Base-by-base conservation (phyloP, 2,329 filamentous ascomycete species). In the Monosporascus sp. region DNA sequence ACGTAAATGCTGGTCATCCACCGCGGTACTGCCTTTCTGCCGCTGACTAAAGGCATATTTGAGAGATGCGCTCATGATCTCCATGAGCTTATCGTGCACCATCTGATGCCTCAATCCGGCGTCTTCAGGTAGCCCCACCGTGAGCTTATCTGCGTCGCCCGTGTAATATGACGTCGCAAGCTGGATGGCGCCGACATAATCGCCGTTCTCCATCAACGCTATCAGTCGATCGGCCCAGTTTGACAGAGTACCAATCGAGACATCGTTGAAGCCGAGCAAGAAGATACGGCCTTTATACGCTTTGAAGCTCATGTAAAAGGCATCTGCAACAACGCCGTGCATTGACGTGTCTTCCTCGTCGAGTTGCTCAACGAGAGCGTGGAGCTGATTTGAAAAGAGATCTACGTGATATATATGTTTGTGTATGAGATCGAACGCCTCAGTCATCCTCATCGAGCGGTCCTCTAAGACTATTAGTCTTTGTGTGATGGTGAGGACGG, bases 231-330 rank as follows among this genome's bases (percentile, higher is more conserved):
- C 94, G 2, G 94, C 93, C 94, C 94, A 99, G 62, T 99, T 99
- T 0, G 94, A 97, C 37, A 99, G 73, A 5, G 88, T 89, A 2
- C 94, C 94, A 48, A 97, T 89, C 0, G 91, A 90, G 41, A 97
- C 77, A 65, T 97, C 93, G 65, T 93, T 94, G 73, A 93, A 92
- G n/a, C 94, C 92, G 8, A 99, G 78, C 4, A 97, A 74, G 65
- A 99, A 99, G 37, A 97, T 78, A 31, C 93, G 84, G 5, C 94
- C 92, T 70, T 97, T 99, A 73, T 97, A 99, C 3, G 91, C 82
- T 65, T 89, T 91, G 72, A 97, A 93, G 70, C 93, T 97, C 91
- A 97, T 97, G 67, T 93, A 93, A 63, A 97, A 99, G 0, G 92
- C 94, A 76, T 99, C 94, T 7, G 93, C 93, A 48, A 97, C 90